phyloP scores from a whole-genome alignment of 768 basidiomycete genomes.

The Leccinum pellstonianum region DNA sequence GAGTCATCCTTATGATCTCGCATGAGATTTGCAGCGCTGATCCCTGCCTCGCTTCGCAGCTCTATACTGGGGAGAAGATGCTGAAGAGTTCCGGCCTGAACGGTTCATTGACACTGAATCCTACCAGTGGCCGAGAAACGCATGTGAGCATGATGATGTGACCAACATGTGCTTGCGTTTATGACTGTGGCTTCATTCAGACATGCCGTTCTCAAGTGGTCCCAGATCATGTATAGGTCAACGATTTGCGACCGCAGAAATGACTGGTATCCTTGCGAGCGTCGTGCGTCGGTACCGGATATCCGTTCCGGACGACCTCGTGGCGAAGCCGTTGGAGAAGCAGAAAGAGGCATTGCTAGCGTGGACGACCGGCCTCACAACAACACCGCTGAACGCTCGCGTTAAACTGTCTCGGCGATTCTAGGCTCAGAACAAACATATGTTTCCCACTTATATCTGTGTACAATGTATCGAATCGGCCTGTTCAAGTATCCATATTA shows the following conservation, averaged over 20 bases:
- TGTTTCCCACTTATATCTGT: neutral
- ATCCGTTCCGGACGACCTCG: slow-evolving; percentile 38
- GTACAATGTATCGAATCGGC: neutral
- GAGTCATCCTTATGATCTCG: slow-evolving; percentile 13
- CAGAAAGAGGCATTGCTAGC: slow-evolving; percentile 35
- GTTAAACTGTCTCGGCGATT: slow-evolving; percentile 24
- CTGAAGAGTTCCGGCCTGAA: slow-evolving; percentile 44
- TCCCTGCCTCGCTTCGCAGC: slow-evolving; percentile 28
- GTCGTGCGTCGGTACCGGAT: slow-evolving; percentile 43
- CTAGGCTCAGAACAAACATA: neutral
- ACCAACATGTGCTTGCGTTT: neutral
- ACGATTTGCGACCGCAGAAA: slow-evolving; percentile 45
- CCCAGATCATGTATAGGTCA: slow-evolving; percentile 49
- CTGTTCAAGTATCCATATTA: neutral
- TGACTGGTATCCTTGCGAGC: slow-evolving; percentile 42
- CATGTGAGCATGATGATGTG: slow-evolving; percentile 14
- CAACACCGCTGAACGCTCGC: slow-evolving; percentile 33
- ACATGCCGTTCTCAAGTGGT: slow-evolving; percentile 46
- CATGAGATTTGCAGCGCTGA: neutral
- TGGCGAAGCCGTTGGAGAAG: slow-evolving; percentile 26
- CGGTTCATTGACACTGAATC: slow-evolving; percentile 49
- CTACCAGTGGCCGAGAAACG: slow-evolving; percentile 30
- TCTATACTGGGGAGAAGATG: slow-evolving; percentile 49
- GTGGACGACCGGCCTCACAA: slow-evolving; percentile 39
- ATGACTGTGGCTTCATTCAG: slow-evolving; percentile 18